Percentiles rank a stretch among this genome's conserved stretches.
These are phyloP conservation scores for Starmerella asiatica DNA, from an alignment of 805 yeast genomes.

Conservation along the genomic window DNA sequence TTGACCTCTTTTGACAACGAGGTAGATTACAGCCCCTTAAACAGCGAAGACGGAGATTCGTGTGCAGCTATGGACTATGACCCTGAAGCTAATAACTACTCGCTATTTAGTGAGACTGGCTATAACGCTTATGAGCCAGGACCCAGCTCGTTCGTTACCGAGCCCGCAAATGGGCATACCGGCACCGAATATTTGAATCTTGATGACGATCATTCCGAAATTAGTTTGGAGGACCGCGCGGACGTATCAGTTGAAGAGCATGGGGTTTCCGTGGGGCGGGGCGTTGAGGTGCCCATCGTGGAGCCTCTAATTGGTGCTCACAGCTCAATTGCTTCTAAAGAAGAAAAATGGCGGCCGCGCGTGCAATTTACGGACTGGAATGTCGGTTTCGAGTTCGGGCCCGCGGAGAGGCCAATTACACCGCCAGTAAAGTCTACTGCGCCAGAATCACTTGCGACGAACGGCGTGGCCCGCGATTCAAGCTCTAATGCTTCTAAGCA, in stretches of 20 bases:
- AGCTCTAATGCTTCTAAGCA: background rate
- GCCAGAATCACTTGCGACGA: background rate
- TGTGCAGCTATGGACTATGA: background rate
- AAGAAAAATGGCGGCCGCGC: background rate
- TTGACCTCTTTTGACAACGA: no score
- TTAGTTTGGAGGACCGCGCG: no score
- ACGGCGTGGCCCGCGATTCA: background rate
- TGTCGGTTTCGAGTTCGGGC: conserved; percentile 4
- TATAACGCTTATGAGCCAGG: no score
- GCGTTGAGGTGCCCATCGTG: background rate
- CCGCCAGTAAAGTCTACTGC: background rate
- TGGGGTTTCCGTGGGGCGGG: background rate
- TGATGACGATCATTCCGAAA: background rate
- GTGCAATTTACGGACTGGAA: background rate
- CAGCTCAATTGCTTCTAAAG: background rate
- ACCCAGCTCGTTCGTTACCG: background rate
- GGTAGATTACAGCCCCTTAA: no score
- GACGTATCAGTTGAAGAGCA: no score
- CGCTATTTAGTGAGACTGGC: background rate
- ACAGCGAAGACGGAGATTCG: no score
- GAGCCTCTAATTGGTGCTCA: background rate
- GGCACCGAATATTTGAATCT: background rate
- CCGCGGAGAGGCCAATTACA: background rate
- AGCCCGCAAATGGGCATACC: background rate
- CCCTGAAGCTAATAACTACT: background rate